These are phyloP conservation scores for Hymenoscyphus repandus DNA, from an alignment of 2,329 filamentous ascomycete species.

Conservation along the genomic window DNA sequence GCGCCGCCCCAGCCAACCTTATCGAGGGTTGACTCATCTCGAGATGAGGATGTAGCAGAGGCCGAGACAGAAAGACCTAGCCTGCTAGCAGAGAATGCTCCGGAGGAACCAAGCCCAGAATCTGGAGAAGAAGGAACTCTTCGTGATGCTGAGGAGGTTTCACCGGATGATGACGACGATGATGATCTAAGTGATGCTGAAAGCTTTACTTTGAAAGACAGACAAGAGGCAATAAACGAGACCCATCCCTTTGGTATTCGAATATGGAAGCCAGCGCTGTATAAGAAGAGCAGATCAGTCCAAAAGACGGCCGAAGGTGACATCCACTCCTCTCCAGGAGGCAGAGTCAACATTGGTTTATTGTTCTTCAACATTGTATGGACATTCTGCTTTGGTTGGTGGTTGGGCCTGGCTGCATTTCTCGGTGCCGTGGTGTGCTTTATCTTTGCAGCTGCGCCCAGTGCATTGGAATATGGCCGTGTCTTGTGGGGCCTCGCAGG, in stretches of 20 bases:
- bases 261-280: slow-evolving; percentile 96
- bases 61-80: slow-evolving; percentile 15
- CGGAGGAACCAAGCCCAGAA: slow-evolving; percentile 13
- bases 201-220: slow-evolving; percentile 95
- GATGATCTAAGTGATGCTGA: slow-evolving; percentile 82
- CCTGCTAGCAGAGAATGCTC: slow-evolving; percentile 13
- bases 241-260: slow-evolving; percentile 98
- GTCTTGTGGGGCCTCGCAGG: slow-evolving; percentile 78
- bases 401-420: slow-evolving; percentile 75
- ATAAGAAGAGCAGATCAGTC: slow-evolving; percentile 96
- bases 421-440: slow-evolving; percentile 74
- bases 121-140: slow-evolving; percentile 24
- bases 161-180: slow-evolving; percentile 52
- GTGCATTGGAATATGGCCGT: slow-evolving; percentile 78
- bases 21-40: slow-evolving; percentile 42
- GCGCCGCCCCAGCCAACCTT: slow-evolving; percentile 41
- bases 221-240: slow-evolving; percentile 96
- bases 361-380: slow-evolving; percentile 85
- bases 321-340: slow-evolving; percentile 91
- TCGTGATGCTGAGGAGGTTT: slow-evolving; percentile 34
- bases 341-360: slow-evolving; percentile 77
- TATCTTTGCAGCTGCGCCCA: slow-evolving; percentile 70
- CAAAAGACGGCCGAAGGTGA: slow-evolving; percentile 94
- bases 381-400: slow-evolving; percentile 93
- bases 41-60: slow-evolving; percentile 34